Percentiles rank a stretch among this genome's conserved stretches.
Conservation (phyloP, 768 basidiomycete species). For the Boletus rex-veris region DNA sequence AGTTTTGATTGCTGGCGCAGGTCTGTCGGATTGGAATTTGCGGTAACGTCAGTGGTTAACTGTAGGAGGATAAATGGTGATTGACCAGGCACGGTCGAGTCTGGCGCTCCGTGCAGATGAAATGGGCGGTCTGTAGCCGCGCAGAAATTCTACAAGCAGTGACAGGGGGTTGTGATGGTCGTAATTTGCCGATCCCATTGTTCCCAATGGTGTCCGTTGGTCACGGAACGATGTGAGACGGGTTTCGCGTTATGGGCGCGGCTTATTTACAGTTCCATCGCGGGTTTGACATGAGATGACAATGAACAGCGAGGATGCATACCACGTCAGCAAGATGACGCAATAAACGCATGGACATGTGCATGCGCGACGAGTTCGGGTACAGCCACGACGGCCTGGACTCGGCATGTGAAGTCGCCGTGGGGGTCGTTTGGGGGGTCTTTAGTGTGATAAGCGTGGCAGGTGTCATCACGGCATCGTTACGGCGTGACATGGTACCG, state of each 20-base stretch:
- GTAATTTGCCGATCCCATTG: too few relatives aligned
- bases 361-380: conserved; percentile 9
- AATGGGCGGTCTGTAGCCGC: too few relatives aligned
- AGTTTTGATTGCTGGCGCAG: too few relatives aligned
- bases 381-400: too few relatives aligned
- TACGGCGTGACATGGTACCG: conserved; percentile 26
- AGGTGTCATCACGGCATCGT: conserved; percentile 15
- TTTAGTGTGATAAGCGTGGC: conserved; percentile 14
- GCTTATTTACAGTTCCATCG: too few relatives aligned
- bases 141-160: too few relatives aligned
- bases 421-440: conserved; percentile 26
- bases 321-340: not conserved
- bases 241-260: too few relatives aligned
- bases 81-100: too few relatives aligned
- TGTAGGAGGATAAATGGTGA: not conserved
- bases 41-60: not conserved
- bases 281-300: not conserved
- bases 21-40: too few relatives aligned
- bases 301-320: not conserved
- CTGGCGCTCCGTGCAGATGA: not conserved
- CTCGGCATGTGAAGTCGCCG: conserved; percentile 1
- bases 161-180: too few relatives aligned
- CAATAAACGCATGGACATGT: not conserved
- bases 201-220: too few relatives aligned
- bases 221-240: too few relatives aligned